Percentiles rank a stretch among this genome's conserved stretches.
These are phyloP conservation scores for Hypoxylon lenormandii DNA, from an alignment of 495 filamentous ascomycete species.

Conservation along the genomic window DNA sequence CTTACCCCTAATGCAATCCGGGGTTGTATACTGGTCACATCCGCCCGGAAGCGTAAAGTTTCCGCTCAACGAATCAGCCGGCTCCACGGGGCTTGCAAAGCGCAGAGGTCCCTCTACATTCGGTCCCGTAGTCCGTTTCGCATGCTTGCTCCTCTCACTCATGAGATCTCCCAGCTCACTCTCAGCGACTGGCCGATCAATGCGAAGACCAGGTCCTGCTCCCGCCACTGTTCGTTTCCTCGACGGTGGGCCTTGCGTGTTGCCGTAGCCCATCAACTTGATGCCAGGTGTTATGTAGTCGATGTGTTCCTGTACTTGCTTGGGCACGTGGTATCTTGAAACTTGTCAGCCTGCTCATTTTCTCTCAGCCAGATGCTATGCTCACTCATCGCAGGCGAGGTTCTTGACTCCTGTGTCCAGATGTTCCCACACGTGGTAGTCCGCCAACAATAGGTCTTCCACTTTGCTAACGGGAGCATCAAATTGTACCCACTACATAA, in stretches of 20 bases:
- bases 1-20: conserved; percentile 50
- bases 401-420: conserved; percentile 41
- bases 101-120: conserved; percentile 39
- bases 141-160: conserved; percentile 35
- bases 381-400: conserved; percentile 52
- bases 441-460: conserved; percentile 66
- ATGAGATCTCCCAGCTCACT: conserved; percentile 29
- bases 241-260: conserved; percentile 27
- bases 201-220: not conserved
- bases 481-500: conserved; percentile 63
- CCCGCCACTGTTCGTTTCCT: conserved; percentile 10
- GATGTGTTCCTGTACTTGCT: conserved; percentile 62
- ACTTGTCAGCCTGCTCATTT: conserved; percentile 30
- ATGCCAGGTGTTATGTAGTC: conserved; percentile 72
- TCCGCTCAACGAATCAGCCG: conserved; percentile 34
- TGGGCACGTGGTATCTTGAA: conserved; percentile 64
- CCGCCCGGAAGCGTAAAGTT: conserved; percentile 42
- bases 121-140: conserved; percentile 24
- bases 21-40: conserved; percentile 49
- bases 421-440: conserved; percentile 70
- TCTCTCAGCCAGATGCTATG: not conserved
- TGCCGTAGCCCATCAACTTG: conserved; percentile 56
- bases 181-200: conserved; percentile 23
- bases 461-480: conserved; percentile 65
- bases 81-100: conserved; percentile 38